phyloP scores from a whole-genome alignment of 2,329 filamentous ascomycete genomes.

The Arthrobotrys musiformis region DNA sequence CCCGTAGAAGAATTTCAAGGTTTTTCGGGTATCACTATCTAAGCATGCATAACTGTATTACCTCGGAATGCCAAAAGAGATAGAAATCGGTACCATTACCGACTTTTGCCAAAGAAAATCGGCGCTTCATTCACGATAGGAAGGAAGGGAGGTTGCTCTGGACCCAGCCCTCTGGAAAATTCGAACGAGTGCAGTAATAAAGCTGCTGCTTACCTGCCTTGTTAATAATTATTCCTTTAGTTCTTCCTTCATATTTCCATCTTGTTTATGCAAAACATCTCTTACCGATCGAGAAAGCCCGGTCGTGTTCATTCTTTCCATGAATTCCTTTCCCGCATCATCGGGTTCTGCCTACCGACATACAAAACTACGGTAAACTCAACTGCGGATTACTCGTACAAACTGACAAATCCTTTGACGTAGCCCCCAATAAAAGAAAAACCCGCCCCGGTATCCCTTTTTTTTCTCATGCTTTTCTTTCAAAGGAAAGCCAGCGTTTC shows the following conservation, averaged over 20 bases:
- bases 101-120: background rate
- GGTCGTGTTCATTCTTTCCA: conserved; percentile 12
- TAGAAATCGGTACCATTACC: conserved; percentile 23
- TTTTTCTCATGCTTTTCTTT: background rate
- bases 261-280: conserved; percentile 19
- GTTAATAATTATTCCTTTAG: background rate
- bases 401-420: conserved; percentile 41
- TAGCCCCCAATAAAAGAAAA: background rate
- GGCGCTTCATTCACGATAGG: conserved; percentile 11
- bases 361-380: background rate
- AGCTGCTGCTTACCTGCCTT: background rate
- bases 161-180: conserved; percentile 26
- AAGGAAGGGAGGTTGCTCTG: background rate
- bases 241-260: conserved; percentile 1
- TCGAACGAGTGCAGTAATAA: conserved; percentile 9
- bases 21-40: conserved; percentile 19
- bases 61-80: conserved; percentile 22
- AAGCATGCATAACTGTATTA: background rate
- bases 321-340: conserved; percentile 2
- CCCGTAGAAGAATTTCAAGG: background rate
- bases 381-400: conserved; percentile 14
- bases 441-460: background rate
- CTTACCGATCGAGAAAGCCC: background rate
- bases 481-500: conserved; percentile 14
- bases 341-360: conserved; percentile 28